These are phyloP conservation scores for Solanum peruvianum DNA, from an alignment of 257 asterid genomes.

Conservation along the genomic window DNA sequence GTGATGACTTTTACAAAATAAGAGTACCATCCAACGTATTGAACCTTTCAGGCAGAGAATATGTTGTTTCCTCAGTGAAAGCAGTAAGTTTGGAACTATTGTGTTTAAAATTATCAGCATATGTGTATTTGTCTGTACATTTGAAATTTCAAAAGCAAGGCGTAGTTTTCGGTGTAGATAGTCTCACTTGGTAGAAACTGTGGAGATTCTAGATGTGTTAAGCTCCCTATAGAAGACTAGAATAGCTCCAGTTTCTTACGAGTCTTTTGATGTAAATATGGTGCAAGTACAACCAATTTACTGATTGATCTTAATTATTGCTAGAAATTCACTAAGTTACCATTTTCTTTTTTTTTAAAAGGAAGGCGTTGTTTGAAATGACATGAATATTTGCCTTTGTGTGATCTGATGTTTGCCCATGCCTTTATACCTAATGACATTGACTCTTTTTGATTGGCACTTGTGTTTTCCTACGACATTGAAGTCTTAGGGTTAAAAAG, in stretches of 20 bases:
- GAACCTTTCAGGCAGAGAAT: conserved; percentile 65
- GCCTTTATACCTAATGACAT: neutral
- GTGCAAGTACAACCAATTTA: too few species aligned
- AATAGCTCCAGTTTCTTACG: too few species aligned
- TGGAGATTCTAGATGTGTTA: too few species aligned
- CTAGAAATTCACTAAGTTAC: too few species aligned
- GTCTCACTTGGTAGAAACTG: too few species aligned
- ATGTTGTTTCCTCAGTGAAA: conserved; percentile 68
- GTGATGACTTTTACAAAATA: conserved; percentile 78
- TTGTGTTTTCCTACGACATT: neutral
- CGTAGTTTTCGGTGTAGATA: too few species aligned
- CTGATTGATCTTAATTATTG: too few species aligned
- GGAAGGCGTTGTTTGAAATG: neutral
- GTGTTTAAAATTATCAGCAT: neutral
- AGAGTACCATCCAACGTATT: conserved; percentile 73
- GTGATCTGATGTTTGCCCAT: neutral
- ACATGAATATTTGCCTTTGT: neutral
- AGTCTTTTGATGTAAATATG: too few species aligned
- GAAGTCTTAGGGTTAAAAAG: neutral
- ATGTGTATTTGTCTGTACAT: neutral
- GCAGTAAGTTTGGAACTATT: conserved; percentile 47
- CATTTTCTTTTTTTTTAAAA: too few species aligned
- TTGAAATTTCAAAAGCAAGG: neutral
- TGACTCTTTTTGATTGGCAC: neutral
- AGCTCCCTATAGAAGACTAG: too few species aligned